A percentile compares a stretch with the other conserved stretches of the same genome.
phyloP scores from a whole-genome alignment of 148 eudicot species.

The Nyssa sinensis region DNA sequence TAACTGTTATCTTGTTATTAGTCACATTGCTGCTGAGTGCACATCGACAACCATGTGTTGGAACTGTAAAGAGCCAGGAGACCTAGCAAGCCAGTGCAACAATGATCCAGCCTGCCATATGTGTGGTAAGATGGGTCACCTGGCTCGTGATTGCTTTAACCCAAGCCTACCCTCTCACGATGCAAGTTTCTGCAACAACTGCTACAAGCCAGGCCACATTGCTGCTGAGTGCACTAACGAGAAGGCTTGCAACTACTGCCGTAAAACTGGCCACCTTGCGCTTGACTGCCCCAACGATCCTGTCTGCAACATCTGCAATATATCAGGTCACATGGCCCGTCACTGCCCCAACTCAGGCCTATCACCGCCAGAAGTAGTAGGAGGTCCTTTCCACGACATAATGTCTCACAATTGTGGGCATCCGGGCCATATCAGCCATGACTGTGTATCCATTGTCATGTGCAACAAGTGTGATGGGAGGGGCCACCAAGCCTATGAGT shows the following conservation, averaged over 20 bases:
- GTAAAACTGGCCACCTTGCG: constrained; percentile 48
- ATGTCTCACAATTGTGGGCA: constrained; percentile 41
- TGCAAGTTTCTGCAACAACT: constrained; percentile 51
- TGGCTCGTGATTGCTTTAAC: constrained; percentile 40
- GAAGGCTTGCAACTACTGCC: constrained; percentile 61
- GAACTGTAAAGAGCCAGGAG: constrained; percentile 62
- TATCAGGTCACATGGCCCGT: constrained; percentile 51
- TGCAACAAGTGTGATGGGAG: constrained; percentile 53
- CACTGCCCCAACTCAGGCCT: constrained; percentile 41
- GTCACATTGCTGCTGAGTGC: constrained; percentile 54
- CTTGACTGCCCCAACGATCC: constrained; percentile 51
- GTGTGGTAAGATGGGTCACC: constrained; percentile 53
- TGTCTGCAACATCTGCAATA: constrained; percentile 45
- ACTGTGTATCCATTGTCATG: constrained; percentile 40
- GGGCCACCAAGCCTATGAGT: constrained; percentile 41
- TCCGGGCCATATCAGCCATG: constrained; percentile 46
- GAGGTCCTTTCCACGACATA: constrained; percentile 38
- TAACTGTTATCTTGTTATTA: constrained; percentile 5
- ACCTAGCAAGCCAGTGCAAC: constrained; percentile 41
- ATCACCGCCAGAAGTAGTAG: constrained; percentile 16
- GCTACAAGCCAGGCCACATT: constrained; percentile 53
- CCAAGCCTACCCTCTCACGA: constrained; percentile 41
- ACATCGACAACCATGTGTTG: constrained; percentile 49
- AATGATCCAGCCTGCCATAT: constrained; percentile 49
- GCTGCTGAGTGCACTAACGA: constrained; percentile 50